These are phyloP conservation scores for Pseudisothecium myosuroides DNA, from an alignment of 225 moss, liverwort and hornwort species.

Conservation along the genomic window DNA sequence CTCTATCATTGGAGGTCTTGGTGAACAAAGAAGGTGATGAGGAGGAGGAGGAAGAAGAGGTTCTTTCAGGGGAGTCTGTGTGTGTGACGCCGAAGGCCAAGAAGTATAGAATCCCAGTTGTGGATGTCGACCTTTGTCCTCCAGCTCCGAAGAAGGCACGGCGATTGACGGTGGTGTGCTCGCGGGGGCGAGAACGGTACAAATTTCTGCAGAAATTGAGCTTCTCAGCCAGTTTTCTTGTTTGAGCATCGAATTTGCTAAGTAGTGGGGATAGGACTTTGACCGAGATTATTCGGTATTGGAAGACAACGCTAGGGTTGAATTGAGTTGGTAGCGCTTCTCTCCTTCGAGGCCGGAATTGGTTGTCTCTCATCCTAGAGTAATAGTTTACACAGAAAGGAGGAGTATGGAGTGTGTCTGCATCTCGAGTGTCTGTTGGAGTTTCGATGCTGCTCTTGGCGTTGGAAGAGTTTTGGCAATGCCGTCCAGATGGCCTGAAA, in stretches of 20 bases:
- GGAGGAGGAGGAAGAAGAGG: neutral
- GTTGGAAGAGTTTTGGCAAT: neutral
- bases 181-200: neutral
- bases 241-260: neutral
- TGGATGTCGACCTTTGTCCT: slow-evolving; percentile 26
- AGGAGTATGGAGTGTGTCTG: neutral
- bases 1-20: neutral
- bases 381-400: neutral
- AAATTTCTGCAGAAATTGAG: slow-evolving; percentile 2
- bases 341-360: neutral
- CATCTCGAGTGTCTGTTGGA: neutral
- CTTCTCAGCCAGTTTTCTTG: slow-evolving; percentile 2
- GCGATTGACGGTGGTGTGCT: neutral
- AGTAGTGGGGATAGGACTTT: neutral
- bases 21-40: neutral
- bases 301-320: neutral
- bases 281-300: neutral
- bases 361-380: neutral
- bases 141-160: slow-evolving; percentile 50
- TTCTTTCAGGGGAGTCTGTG: neutral
- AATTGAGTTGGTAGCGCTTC: neutral
- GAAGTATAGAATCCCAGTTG: slow-evolving; percentile 31
- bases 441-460: neutral
- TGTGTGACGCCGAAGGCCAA: slow-evolving; percentile 41
- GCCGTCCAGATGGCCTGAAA: neutral